Conservation (phyloP, 2,329 filamentous ascomycete genomes). For the Bertia moriformis region DNA sequence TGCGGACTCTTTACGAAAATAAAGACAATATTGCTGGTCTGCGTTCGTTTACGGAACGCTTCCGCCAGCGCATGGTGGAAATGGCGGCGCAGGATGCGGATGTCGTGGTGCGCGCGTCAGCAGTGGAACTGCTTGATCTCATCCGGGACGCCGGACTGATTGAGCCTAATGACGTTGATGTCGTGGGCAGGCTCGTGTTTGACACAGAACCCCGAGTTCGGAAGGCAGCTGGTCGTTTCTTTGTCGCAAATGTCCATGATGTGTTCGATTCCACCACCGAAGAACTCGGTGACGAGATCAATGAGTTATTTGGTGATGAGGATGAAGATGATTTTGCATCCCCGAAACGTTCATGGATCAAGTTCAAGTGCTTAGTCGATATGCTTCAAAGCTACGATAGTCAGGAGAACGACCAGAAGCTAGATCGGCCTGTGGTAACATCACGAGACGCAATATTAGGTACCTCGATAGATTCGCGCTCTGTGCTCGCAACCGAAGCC, state of each 20-base stretch:
- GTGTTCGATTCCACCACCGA: slow-evolving; percentile 45
- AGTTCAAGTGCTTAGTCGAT: slow-evolving; percentile 50
- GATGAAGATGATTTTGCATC: slow-evolving; percentile 32
- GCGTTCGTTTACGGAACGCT: slow-evolving; percentile 51
- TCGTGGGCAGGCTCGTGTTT: slow-evolving; percentile 47
- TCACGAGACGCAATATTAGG: neutral
- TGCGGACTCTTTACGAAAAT: slow-evolving; percentile 41
- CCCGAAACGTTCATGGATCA: slow-evolving; percentile 48
- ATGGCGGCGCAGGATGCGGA: slow-evolving; percentile 52
- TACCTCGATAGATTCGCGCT: slow-evolving; percentile 36
- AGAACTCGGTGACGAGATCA: slow-evolving; percentile 36
- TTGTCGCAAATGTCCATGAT: slow-evolving; percentile 49
- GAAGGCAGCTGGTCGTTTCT: slow-evolving; percentile 51
- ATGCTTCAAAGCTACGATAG: slow-evolving; percentile 42
- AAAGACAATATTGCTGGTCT: slow-evolving; percentile 45
- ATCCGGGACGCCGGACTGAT: slow-evolving; percentile 48
- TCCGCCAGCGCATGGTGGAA: slow-evolving; percentile 47
- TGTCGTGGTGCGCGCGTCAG: slow-evolving; percentile 37
- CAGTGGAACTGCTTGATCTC: slow-evolving; percentile 45
- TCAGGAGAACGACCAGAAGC: slow-evolving; percentile 11
- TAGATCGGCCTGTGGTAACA: neutral
- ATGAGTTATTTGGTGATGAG: slow-evolving; percentile 28
- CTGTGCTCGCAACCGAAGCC: slow-evolving; percentile 44
- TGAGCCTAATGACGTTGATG: slow-evolving; percentile 51
- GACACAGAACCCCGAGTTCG: slow-evolving; percentile 46